Evolutionary conservation across 1,284 basidiomycete species (phyloP).

Genomic region (Puccinia coronata): DNA sequence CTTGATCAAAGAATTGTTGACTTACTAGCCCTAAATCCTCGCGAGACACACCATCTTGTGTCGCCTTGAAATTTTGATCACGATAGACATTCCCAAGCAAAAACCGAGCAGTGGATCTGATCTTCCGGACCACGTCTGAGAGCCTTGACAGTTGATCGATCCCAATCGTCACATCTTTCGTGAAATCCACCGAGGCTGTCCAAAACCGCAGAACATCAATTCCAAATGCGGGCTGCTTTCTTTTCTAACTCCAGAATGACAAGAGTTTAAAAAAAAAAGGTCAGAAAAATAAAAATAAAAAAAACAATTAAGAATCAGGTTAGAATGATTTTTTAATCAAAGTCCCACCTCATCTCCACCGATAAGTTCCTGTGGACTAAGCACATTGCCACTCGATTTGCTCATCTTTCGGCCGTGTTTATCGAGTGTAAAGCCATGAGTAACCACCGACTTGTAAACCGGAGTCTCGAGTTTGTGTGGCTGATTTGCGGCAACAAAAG

Average conservation of each 20-base stretch:
- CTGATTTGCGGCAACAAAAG: constrained; percentile 66
- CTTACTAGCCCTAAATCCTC: constrained; percentile 53
- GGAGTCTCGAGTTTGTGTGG: constrained; percentile 51
- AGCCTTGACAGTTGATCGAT: constrained; percentile 75
- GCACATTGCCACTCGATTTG: constrained; percentile 90
- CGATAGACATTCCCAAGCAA: constrained; percentile 73
- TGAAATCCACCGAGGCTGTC: constrained; percentile 88
- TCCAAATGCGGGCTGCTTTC: constrained; percentile 75
- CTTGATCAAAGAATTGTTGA: neutral
- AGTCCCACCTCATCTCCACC: constrained; percentile 71
- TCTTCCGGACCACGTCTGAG: constrained; percentile 76
- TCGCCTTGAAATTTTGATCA: neutral
- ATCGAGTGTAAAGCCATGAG: constrained; percentile 96
- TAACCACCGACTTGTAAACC: constrained; percentile 74
- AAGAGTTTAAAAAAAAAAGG: neutral
- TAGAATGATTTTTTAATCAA: neutral
- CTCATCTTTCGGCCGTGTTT: constrained; percentile 94
- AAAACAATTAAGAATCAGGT: neutral
- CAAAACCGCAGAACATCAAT: constrained; percentile 85
- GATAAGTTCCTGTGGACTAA: constrained; percentile 80
- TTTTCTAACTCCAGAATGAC: constrained; percentile 55
- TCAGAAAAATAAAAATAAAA: neutral
- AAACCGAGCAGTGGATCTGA: constrained; percentile 87
- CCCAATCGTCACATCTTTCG: constrained; percentile 83
- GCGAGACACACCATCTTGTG: neutral